phyloP scores from a whole-genome alignment of 164 flowering plant genomes.

The Warburgia ugandensis region DNA sequence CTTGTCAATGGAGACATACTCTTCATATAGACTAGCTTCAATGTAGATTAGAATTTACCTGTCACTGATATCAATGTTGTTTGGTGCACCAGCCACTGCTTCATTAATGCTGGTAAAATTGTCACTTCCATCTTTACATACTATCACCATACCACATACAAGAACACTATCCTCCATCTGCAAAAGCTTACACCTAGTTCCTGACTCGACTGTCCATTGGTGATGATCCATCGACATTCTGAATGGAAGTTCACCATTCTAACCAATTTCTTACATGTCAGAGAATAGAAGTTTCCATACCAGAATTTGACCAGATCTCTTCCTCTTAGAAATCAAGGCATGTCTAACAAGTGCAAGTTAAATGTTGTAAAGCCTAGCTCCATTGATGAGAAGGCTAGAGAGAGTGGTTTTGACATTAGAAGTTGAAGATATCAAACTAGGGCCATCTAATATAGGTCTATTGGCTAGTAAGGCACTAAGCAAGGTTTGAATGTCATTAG shows the following conservation, averaged over 20 bases:
- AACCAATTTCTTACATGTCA: not conserved
- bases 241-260: constrained; percentile 8
- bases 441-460: constrained; percentile 28
- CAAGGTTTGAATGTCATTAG: constrained; percentile 27
- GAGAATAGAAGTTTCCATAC: constrained; percentile 4
- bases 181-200: constrained; percentile 9
- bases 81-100: constrained; percentile 30
- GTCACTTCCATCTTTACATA: constrained; percentile 13
- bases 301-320: not conserved
- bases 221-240: constrained; percentile 10
- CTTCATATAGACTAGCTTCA: constrained; percentile 38
- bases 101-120: constrained; percentile 17
- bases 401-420: constrained; percentile 4
- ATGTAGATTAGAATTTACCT: constrained; percentile 40
- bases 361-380: constrained; percentile 13
- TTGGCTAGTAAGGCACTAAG: constrained; percentile 30
- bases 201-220: constrained; percentile 4
- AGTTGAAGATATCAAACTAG: constrained; percentile 5
- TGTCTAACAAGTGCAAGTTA: constrained; percentile 20
- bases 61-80: constrained; percentile 9
- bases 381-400: constrained; percentile 13
- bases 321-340: constrained; percentile 13
- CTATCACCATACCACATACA: constrained; percentile 15
- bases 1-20: constrained; percentile 34
- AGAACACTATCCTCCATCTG: not conserved